Evolutionary conservation across 2,329 filamentous ascomycete genomes (phyloP).

Genomic region (Colletotrichum zoysiae): DNA sequence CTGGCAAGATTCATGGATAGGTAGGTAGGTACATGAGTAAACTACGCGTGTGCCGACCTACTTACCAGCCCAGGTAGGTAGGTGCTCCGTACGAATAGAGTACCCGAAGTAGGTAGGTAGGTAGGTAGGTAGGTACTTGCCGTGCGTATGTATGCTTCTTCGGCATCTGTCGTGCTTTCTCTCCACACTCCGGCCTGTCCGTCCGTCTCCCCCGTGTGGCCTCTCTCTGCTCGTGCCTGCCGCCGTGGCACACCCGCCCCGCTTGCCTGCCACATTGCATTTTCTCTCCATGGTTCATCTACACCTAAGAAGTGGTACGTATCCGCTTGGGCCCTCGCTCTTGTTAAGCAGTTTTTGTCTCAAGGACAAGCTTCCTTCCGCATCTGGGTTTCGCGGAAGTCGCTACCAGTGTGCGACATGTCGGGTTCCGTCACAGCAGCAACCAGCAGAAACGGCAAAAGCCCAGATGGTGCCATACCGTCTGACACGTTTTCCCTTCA

Average conservation of each 20-base stretch:
- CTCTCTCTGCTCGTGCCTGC: neutral
- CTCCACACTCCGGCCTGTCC: neutral
- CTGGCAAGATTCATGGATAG: too few species aligned
- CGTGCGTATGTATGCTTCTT: conserved; percentile 5
- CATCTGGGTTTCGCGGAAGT: neutral
- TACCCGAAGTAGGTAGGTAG: neutral
- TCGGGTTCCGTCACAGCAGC: neutral
- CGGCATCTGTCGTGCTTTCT: conserved; percentile 20
- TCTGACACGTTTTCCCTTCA: conserved; percentile 6
- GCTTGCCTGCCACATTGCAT: neutral
- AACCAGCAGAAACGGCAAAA: too few species aligned
- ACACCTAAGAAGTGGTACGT: neutral
- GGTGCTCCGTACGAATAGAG: too few species aligned
- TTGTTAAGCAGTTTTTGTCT: neutral
- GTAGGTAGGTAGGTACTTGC: neutral
- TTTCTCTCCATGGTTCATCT: neutral
- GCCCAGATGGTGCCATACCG: conserved; percentile 12
- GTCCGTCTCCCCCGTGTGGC: neutral
- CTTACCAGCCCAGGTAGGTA: neutral
- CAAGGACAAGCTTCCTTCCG: neutral
- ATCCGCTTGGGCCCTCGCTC: neutral
- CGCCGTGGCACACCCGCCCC: neutral
- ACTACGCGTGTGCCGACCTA: neutral
- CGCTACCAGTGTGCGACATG: conserved; percentile 4
- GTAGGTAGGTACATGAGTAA: too few species aligned